Base-by-base conservation (phyloP, 2,329 filamentous ascomycete genomes). In the Cladosporium colombiae region DNA sequence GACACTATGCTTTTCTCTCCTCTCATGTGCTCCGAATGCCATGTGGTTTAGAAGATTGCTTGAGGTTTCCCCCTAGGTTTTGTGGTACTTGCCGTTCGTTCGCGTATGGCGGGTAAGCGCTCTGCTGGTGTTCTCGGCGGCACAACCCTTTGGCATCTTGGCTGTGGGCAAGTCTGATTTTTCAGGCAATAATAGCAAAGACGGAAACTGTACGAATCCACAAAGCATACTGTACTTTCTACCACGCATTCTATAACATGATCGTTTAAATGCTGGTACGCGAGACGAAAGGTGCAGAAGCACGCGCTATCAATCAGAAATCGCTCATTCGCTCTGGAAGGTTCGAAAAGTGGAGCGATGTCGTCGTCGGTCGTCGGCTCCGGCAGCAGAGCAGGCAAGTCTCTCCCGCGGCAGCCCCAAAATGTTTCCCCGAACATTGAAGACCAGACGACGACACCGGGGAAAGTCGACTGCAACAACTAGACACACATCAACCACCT, bases 301-400 rank as follows among this genome's bases (percentile, higher is more conserved):
- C 49, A 52, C 14, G 11, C 29, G 21, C n/a, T n/a, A 16, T 21
- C 21, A 63, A 63, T 46, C 11, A 18, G 50, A 63, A 63, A 25
- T 6, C 50, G 23, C 61, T 63, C 61, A 63, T 63, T 63, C 50
- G 61, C 61, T 55, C 61, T 63, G 18, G 61, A 63, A 63, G 49
- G 2, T 63, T 63, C 61, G 33, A 62, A 52, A 62, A 53, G 44
- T 27, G 59, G 59, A 35, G 35, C 27, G n/a, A 61, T 61, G 58
- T 49, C 58, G 58, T 62, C 44, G 44, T 29, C 44, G 27, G 23
- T 33, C 35, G 46, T 62, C 60, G 60, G 61, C 40, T 10, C 37
- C 37, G 37, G 37, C 37, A 44, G 18, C 50, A 63, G 55, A 63
- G 33, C 50, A 29, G 23, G 29, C 35, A 21, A 62, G 23, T 63